Percentiles rank a stretch among this genome's conserved stretches.
These are phyloP conservation scores for Lagerstroemia speciosa DNA, from an alignment of 345 rosid genomes.

Conservation along the genomic window DNA sequence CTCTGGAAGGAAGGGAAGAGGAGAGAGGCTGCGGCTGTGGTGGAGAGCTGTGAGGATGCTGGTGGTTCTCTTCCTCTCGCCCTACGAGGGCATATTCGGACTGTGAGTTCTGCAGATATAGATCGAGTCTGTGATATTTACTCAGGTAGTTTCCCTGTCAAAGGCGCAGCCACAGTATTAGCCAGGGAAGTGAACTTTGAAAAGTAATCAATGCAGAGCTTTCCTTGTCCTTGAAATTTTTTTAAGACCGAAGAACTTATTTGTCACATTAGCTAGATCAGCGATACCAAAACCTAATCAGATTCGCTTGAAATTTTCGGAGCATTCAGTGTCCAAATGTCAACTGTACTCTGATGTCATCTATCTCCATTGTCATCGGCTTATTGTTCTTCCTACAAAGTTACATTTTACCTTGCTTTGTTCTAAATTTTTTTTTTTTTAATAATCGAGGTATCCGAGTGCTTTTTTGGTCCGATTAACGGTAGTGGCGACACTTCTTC, in stretches of 20 bases:
- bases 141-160: conserved; percentile 30
- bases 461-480: too few species aligned
- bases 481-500: too few species aligned
- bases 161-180: conserved; percentile 3
- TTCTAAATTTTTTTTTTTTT: too few species aligned
- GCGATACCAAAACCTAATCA: too few species aligned
- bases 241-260: not conserved
- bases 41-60: conserved; percentile 40
- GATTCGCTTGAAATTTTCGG: too few species aligned
- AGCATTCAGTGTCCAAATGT: too few species aligned
- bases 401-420: too few species aligned
- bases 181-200: not conserved
- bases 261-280: not conserved
- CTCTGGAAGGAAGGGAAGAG: conserved; percentile 92
- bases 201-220: not conserved
- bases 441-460: too few species aligned
- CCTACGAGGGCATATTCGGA: conserved; percentile 68
- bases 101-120: conserved; percentile 59
- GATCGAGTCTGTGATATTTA: conserved; percentile 44
- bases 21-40: conserved; percentile 72
- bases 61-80: conserved; percentile 40
- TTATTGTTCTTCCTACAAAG: too few species aligned
- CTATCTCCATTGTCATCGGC: too few species aligned
- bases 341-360: too few species aligned
- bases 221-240: not conserved